Evolutionary conservation across 2,329 filamentous ascomycete species (phyloP).

Genomic region (Aspergillus puulaauensis): DNA sequence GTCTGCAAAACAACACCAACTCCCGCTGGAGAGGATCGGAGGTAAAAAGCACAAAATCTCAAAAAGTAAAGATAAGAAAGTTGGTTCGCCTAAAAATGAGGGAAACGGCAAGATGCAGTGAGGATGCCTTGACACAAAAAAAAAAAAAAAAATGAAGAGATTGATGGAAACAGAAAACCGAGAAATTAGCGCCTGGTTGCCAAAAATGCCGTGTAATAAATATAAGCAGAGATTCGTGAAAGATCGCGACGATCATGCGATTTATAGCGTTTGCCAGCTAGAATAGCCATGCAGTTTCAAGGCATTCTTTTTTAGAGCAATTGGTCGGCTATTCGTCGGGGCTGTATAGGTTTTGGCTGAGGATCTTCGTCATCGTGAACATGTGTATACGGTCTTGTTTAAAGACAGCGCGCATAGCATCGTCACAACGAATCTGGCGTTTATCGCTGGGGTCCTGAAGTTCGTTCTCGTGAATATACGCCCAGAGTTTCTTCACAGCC

Average conservation of each 20-base stretch:
- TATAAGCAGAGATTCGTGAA: slow-evolving; percentile 28
- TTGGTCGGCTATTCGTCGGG: slow-evolving; percentile 62
- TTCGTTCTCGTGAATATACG: slow-evolving; percentile 83
- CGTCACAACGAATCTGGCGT: slow-evolving; percentile 90
- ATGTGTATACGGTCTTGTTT: slow-evolving; percentile 90
- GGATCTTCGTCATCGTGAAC: slow-evolving; percentile 99
- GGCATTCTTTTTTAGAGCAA: slow-evolving; percentile 6
- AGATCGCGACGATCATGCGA: slow-evolving; percentile 10
- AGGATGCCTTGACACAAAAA: background rate
- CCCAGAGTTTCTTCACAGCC: slow-evolving; percentile 95
- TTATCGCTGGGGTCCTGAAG: slow-evolving; percentile 91
- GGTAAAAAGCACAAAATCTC: slow-evolving; percentile 15
- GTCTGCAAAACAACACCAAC: slow-evolving; percentile 30
- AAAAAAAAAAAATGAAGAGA: background rate
- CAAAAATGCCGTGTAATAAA: slow-evolving; percentile 28
- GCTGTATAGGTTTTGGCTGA: slow-evolving; percentile 85
- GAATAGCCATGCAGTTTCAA: slow-evolving; percentile 12
- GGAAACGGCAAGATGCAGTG: slow-evolving; percentile 3
- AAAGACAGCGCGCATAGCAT: slow-evolving; percentile 87
- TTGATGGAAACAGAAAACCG: slow-evolving; percentile 13
- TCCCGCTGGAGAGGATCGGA: slow-evolving; percentile 33
- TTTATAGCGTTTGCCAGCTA: slow-evolving; percentile 1
- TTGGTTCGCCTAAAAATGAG: background rate
- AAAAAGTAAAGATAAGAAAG: slow-evolving; percentile 16
- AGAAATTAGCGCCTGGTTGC: slow-evolving; percentile 28